Conservation (phyloP, 139 green algal species). For the Edaphochlamys debaryana region DNA sequence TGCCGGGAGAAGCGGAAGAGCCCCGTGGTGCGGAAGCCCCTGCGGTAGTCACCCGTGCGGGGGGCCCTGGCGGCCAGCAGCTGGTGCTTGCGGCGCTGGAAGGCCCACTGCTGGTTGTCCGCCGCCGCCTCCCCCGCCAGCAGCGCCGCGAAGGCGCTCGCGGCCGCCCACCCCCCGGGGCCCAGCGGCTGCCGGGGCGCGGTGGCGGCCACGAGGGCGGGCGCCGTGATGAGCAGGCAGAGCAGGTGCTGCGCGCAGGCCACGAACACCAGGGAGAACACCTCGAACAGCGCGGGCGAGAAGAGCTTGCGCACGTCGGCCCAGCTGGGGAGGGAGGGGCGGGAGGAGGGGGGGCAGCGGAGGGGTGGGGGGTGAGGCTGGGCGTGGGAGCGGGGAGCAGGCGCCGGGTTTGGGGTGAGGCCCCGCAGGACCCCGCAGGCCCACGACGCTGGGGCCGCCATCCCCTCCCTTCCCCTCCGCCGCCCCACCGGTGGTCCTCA, state of each 20-base stretch:
- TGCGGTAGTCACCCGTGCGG: background rate
- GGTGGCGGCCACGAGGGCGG: background rate
- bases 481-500: slow-evolving; percentile 27
- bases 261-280: slow-evolving; percentile 55
- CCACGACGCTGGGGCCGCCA: too few species aligned
- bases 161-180: background rate
- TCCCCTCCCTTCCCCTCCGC: background rate
- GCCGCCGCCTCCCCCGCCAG: background rate
- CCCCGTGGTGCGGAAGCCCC: slow-evolving; percentile 16
- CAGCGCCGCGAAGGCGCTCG: background rate
- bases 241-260: slow-evolving; percentile 44
- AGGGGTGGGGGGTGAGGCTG: too few species aligned
- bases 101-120: slow-evolving; percentile 44
- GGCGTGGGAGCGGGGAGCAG: too few species aligned
- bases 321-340: slow-evolving; percentile 2
- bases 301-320: slow-evolving; percentile 23
- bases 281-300: slow-evolving; percentile 43
- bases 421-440: too few species aligned
- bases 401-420: too few species aligned
- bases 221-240: slow-evolving; percentile 21
- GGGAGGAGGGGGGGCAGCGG: too few species aligned
- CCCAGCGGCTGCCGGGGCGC: background rate
- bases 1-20: slow-evolving; percentile 34
- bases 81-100: slow-evolving; percentile 17
- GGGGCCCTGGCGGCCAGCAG: background rate